phyloP scores from a whole-genome alignment of 2,329 filamentous ascomycete species.

The Xylariomycetidae sp. region DNA sequence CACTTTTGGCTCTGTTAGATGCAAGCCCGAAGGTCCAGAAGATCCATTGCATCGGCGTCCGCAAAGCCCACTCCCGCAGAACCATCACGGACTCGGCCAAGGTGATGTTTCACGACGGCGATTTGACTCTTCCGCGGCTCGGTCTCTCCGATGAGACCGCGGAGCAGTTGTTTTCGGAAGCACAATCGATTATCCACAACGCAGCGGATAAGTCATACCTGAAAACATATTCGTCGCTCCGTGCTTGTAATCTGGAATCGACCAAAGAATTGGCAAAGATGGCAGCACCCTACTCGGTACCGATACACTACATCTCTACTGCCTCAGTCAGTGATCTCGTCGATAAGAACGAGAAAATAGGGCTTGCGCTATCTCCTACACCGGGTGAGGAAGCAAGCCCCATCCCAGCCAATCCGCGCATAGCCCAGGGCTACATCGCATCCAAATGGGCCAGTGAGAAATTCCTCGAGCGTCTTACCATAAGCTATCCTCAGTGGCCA shows the following conservation, averaged over 20 bases:
- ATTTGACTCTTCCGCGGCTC: constrained; percentile 28
- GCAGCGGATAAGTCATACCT: constrained; percentile 34
- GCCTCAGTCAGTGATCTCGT: constrained; percentile 41
- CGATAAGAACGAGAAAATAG: too few relatives aligned
- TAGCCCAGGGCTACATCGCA: constrained; percentile 30
- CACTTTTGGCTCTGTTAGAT: constrained; percentile 27
- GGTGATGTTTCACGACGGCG: constrained; percentile 29
- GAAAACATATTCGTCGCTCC: constrained; percentile 31
- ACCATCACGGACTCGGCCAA: constrained; percentile 18
- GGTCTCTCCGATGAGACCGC: constrained; percentile 30
- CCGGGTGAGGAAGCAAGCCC: too few relatives aligned
- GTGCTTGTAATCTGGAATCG: constrained; percentile 28
- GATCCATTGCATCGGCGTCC: constrained; percentile 34
- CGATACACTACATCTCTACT: constrained; percentile 33
- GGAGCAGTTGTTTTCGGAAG: constrained; percentile 21
- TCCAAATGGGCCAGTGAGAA: constrained; percentile 30
- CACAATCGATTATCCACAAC: constrained; percentile 47
- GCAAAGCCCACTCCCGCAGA: neutral
- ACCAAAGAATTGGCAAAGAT: constrained; percentile 29
- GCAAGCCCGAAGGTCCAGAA: constrained; percentile 18
- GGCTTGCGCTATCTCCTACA: too few relatives aligned
- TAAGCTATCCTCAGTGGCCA: constrained; percentile 14
- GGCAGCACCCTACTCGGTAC: constrained; percentile 19
- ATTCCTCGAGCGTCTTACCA: constrained; percentile 15
- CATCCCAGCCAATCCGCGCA: constrained; percentile 17